Evolutionary conservation across 495 filamentous ascomycete species (phyloP).

Genomic region (Lepraria neglecta): DNA sequence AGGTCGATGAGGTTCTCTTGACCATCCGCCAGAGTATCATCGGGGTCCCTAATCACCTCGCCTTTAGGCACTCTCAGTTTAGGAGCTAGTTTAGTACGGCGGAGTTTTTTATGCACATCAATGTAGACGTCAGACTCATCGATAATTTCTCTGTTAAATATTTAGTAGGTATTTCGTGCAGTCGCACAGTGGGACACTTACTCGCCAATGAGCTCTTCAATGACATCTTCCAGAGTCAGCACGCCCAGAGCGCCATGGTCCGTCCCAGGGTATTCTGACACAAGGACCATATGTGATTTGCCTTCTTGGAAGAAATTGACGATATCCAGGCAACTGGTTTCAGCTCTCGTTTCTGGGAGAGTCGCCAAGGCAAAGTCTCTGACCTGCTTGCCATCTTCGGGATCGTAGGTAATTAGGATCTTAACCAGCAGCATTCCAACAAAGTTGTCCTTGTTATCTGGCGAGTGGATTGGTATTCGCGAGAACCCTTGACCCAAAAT

Average conservation of each 20-base stretch:
- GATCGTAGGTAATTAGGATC: conserved; percentile 97
- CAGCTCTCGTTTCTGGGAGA: conserved; percentile 85
- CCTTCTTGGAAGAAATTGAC: conserved; percentile 99
- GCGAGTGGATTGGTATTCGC: conserved; percentile 85
- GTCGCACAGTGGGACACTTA: conserved; percentile 43
- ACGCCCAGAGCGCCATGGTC: conserved; percentile 86
- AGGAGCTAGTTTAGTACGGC: conserved; percentile 65
- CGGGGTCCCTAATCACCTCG: conserved; percentile 39
- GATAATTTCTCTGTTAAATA: conserved; percentile 57
- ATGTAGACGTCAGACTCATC: conserved; percentile 94
- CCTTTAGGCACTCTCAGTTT: conserved; percentile 55
- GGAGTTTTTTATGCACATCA: conserved; percentile 93
- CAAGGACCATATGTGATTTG: conserved; percentile 97
- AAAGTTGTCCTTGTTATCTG: conserved; percentile 78
- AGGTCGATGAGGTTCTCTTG: conserved; percentile 39
- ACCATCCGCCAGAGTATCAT: conserved; percentile 25
- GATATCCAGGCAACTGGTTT: conserved; percentile 95
- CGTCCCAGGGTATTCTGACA: conserved; percentile 82
- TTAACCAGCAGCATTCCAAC: conserved; percentile 97
- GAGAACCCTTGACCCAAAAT: conserved; percentile 93
- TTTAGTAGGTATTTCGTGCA: conserved; percentile 20
- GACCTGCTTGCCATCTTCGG: conserved; percentile 79
- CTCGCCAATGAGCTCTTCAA: conserved; percentile 97
- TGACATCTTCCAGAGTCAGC: conserved; percentile 94
- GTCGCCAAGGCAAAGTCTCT: conserved; percentile 88